Percentiles rank a stretch among this genome's conserved stretches.
These are phyloP conservation scores for Termitomyces eurrhizus DNA, from an alignment of 768 basidiomycete species.

Conservation along the genomic window DNA sequence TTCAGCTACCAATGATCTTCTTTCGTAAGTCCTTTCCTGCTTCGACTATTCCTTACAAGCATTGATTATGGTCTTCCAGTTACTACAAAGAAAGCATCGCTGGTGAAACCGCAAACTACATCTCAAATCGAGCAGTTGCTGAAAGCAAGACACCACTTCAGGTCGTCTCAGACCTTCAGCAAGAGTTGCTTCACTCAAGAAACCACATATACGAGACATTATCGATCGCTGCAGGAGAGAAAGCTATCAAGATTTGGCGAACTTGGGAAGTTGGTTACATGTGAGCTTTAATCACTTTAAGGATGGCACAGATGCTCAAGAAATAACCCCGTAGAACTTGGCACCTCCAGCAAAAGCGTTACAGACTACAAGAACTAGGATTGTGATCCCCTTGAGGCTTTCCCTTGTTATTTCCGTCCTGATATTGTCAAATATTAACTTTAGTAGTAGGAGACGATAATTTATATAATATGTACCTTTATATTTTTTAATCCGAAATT, in stretches of 20 bases:
- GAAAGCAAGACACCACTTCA: slow-evolving; percentile 6
- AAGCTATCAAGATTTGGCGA: slow-evolving; percentile 6
- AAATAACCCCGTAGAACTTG: neutral
- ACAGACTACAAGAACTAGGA: neutral
- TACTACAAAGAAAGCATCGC: slow-evolving; percentile 21
- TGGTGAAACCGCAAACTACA: slow-evolving; percentile 18
- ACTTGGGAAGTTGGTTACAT: slow-evolving; percentile 14
- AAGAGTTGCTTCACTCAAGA: slow-evolving; percentile 9
- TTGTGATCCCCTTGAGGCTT: neutral
- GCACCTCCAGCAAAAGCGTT: slow-evolving; percentile 7
- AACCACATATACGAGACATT: slow-evolving; percentile 5
- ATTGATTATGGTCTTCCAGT: neutral
- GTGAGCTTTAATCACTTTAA: slow-evolving; percentile 2
- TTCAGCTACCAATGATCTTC: slow-evolving; percentile 22
- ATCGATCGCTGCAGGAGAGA: neutral
- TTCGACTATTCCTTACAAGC: neutral
- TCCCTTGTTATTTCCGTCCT: too few relatives aligned
- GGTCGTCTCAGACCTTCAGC: slow-evolving; percentile 12
- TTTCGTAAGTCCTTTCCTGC: slow-evolving; percentile 15
- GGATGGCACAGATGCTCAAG: neutral
- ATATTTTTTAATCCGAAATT: neutral
- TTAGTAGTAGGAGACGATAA: neutral
- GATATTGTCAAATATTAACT: neutral
- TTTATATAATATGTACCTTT: neutral
- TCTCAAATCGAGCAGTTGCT: slow-evolving; percentile 13